Evolutionary conservation across 2,329 filamentous ascomycete genomes (phyloP).

Genomic region (Lasiodiplodia hormozganensis): DNA sequence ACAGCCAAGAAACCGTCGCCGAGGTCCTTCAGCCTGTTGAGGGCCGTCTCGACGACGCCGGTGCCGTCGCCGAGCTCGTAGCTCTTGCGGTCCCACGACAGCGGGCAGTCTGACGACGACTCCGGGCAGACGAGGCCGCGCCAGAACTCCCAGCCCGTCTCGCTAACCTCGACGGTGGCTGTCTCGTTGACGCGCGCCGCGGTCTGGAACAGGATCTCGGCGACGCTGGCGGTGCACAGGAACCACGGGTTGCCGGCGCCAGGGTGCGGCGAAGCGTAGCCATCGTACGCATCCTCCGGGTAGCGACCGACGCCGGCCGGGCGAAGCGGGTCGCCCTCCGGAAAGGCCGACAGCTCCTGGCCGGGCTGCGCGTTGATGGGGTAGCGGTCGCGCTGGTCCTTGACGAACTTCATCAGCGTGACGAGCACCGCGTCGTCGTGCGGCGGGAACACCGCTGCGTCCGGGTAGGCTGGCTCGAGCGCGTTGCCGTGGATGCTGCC

Average conservation of each 20-base stretch:
- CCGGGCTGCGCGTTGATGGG: conserved; percentile 45
- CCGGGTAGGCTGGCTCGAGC: conserved; percentile 57
- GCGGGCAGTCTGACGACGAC: conserved; percentile 3
- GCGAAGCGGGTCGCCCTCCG: conserved; percentile 69
- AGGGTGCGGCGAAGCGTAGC: conserved; percentile 40
- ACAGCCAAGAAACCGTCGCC: conserved; percentile 53
- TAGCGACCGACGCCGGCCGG: conserved; percentile 52
- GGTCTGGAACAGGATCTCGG: conserved; percentile 49
- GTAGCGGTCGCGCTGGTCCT: conserved; percentile 46
- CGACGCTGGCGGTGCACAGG: conserved; percentile 51
- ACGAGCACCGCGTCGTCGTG: conserved; percentile 49
- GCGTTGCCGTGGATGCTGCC: conserved; percentile 48
- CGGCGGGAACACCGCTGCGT: conserved; percentile 44
- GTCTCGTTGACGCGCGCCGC: conserved; percentile 40
- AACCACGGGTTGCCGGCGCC: conserved; percentile 51
- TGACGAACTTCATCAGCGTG: conserved; percentile 43
- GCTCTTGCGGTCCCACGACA: conserved; percentile 21
- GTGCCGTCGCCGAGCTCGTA: conserved; percentile 38
- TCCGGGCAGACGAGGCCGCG: conserved; percentile 38
- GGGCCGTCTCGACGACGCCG: conserved; percentile 33
- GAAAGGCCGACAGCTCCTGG: conserved; percentile 30
- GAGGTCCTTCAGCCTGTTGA: conserved; percentile 42
- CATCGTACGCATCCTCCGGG: conserved; percentile 52
- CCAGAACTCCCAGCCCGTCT: conserved; percentile 46
- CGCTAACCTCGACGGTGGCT: conserved; percentile 42